Percentiles rank a stretch among this genome's conserved stretches.
Conservation (phyloP, 164 flowering plant species). For the Warburgia ugandensis region DNA sequence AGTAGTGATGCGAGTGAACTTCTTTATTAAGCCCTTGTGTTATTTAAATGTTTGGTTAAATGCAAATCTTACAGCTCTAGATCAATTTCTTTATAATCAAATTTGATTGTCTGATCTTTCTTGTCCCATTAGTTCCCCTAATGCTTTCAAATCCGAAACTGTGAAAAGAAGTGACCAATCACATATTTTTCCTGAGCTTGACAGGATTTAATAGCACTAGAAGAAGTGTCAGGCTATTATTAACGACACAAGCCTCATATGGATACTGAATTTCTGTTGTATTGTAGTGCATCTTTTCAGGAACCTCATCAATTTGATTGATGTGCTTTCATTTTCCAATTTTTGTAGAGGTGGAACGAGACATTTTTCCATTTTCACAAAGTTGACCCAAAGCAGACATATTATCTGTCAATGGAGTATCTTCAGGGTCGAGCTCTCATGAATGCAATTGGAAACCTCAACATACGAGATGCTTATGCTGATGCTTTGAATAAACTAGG, state of each 20-base stretch:
- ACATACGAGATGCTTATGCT: constrained; percentile 68
- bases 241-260: too few species aligned
- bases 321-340: background rate
- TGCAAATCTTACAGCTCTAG: too few species aligned
- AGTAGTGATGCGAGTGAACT: too few species aligned
- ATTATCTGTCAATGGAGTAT: constrained; percentile 95
- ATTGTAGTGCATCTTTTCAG: background rate
- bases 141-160: too few species aligned
- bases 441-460: constrained; percentile 83
- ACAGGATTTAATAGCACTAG: too few species aligned
- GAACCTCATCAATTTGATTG: too few species aligned
- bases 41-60: background rate
- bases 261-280: background rate
- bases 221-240: too few species aligned
- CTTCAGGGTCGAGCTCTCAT: constrained; percentile 92
- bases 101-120: background rate
- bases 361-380: constrained; percentile 78
- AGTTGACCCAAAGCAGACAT: constrained; percentile 87
- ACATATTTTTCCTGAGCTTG: too few species aligned
- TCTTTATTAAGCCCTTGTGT: too few species aligned
- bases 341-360: constrained; percentile 91
- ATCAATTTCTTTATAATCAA: background rate
- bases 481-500: constrained; percentile 80
- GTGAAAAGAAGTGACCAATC: too few species aligned
- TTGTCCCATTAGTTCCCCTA: too few species aligned